Conservation (phyloP, 2,329 filamentous ascomycete genomes). For the Talaromyces rugulosus region DNA sequence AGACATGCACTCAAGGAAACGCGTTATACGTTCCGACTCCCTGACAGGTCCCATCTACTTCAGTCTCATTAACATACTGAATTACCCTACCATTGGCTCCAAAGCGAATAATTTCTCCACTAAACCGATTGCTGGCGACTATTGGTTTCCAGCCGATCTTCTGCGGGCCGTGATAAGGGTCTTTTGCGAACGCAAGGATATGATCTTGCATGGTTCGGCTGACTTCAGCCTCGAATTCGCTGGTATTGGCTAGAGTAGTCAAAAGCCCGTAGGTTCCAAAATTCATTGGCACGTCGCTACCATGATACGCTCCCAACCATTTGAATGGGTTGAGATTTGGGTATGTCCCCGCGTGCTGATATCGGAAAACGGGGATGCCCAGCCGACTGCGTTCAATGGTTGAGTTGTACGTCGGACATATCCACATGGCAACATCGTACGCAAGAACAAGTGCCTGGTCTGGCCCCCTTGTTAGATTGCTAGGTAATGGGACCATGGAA, state of each 20-base stretch:
- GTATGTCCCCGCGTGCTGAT: conserved; percentile 37
- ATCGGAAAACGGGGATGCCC: conserved; percentile 33
- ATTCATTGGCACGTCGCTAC: conserved; percentile 34
- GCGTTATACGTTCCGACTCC: conserved; percentile 11
- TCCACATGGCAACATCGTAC: background rate
- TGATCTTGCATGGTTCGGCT: conserved; percentile 21
- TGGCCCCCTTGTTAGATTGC: background rate
- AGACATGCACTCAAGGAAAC: background rate
- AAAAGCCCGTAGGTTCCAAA: conserved; percentile 33
- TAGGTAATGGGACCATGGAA: conserved; percentile 2
- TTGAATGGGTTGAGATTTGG: conserved; percentile 33
- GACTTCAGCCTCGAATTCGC: conserved; percentile 11
- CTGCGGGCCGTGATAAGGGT: conserved; percentile 13
- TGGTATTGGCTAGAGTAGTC: conserved; percentile 4
- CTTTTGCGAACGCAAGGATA: conserved; percentile 20
- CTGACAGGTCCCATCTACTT: conserved; percentile 20
- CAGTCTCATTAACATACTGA: conserved; percentile 21
- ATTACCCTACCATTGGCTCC: conserved; percentile 20
- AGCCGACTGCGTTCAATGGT: conserved; percentile 23
- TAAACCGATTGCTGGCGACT: conserved; percentile 3
- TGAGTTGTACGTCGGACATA: conserved; percentile 24
- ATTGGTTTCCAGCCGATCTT: conserved; percentile 13
- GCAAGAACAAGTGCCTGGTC: conserved; percentile 13
- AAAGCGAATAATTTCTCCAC: conserved; percentile 22
- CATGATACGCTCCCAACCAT: conserved; percentile 43